Conservation (phyloP, 2,329 filamentous ascomycete genomes). For the Aspergillus texensis region DNA sequence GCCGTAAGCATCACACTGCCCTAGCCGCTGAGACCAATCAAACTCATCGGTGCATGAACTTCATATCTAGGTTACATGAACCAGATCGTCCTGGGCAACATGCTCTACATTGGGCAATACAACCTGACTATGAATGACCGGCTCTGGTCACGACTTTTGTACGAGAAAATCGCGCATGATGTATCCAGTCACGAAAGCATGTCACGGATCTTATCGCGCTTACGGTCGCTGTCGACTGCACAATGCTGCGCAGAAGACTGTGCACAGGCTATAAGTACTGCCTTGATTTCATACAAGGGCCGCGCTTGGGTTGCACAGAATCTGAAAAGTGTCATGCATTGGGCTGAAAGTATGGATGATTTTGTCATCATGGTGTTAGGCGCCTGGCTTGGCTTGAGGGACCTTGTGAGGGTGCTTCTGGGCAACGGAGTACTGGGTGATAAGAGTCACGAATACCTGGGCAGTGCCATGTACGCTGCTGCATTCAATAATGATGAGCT, state of each 20-base stretch:
- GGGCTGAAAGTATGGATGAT: neutral
- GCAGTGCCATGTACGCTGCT: constrained; percentile 3
- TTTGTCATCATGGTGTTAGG: neutral
- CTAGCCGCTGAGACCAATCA: neutral
- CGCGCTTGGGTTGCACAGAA: neutral
- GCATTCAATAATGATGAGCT: constrained; percentile 1
- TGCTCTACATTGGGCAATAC: neutral
- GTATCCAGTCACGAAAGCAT: neutral
- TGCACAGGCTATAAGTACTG: neutral
- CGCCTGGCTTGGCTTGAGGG: constrained; percentile 6
- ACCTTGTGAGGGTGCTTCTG: neutral
- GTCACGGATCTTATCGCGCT: neutral
- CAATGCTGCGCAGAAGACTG: neutral
- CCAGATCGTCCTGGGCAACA: neutral
- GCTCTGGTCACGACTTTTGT: neutral
- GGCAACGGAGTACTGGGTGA: neutral
- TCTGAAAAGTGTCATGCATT: neutral
- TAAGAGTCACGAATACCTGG: neutral
- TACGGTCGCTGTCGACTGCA: neutral
- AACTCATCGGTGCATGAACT: neutral
- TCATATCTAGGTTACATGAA: neutral
- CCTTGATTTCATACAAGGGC: neutral
- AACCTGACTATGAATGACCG: neutral
- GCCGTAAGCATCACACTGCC: constrained; percentile 3
- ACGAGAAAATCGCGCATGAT: neutral